Conservation (phyloP, 345 rosid genomes). For the Zanthoxylum bungeanum region DNA sequence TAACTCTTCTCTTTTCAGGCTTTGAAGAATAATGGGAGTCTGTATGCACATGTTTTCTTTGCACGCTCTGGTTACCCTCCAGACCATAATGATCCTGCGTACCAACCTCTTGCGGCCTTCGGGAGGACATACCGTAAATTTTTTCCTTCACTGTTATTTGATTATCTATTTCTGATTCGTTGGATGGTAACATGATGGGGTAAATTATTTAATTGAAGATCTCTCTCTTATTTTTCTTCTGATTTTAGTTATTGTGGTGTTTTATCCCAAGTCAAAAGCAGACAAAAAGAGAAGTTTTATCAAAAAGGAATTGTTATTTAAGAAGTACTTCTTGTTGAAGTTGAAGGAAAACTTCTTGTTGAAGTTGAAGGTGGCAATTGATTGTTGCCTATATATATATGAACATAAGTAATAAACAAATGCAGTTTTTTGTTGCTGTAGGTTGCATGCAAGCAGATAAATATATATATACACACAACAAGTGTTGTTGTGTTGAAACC, state of each 20-base stretch:
- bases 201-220: not conserved
- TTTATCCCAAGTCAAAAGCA: slow-evolving; percentile 72
- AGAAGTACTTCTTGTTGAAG: no score
- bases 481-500: no score
- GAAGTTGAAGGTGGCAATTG: no score
- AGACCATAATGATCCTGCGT: slow-evolving; percentile 88
- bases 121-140: slow-evolving; percentile 63
- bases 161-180: not conserved
- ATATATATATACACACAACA: no score
- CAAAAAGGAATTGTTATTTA: no score
- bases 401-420: no score
- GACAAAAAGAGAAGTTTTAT: slow-evolving; percentile 76
- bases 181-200: not conserved
- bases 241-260: slow-evolving; percentile 72
- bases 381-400: no score
- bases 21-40: slow-evolving; percentile 80
- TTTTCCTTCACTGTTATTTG: no score
- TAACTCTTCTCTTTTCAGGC: slow-evolving; percentile 37
- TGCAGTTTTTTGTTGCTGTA: no score
- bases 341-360: no score
- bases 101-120: slow-evolving; percentile 66
- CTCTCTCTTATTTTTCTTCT: not conserved
- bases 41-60: slow-evolving; percentile 84
- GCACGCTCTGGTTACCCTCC: slow-evolving; percentile 84
- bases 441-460: no score